Percentiles rank a stretch among this genome's conserved stretches.
Evolutionary conservation across 2,329 filamentous ascomycete species (phyloP).

Genomic region (Pseudodiploospora longispora): DNA sequence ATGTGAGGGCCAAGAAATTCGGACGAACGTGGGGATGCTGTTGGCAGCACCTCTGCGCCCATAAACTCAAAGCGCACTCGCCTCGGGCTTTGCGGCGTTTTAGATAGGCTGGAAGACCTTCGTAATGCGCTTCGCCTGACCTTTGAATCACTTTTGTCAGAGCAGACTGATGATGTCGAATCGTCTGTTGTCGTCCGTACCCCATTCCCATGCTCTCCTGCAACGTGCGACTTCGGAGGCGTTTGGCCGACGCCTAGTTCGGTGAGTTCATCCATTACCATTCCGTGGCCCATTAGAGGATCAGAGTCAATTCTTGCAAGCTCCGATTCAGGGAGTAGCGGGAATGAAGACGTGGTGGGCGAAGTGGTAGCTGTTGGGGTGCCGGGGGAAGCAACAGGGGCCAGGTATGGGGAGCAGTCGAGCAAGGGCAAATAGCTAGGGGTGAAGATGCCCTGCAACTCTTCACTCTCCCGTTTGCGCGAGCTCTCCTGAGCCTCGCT

Average conservation of each 20-base stretch:
- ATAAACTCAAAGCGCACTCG: slow-evolving; percentile 55
- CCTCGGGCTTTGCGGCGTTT: slow-evolving; percentile 45
- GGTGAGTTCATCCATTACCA: slow-evolving; percentile 15
- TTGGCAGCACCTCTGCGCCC: slow-evolving; percentile 53
- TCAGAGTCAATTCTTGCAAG: slow-evolving; percentile 12
- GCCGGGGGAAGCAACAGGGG: slow-evolving; percentile 4
- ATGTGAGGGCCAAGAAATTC: slow-evolving; percentile 22
- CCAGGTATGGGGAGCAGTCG: slow-evolving; percentile 31
- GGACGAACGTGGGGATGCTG: slow-evolving; percentile 42
- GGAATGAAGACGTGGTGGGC: slow-evolving; percentile 2
- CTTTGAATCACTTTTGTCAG: slow-evolving; percentile 44
- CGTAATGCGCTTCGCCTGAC: slow-evolving; percentile 49
- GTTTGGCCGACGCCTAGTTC: slow-evolving; percentile 3
- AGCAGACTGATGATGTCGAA: slow-evolving; percentile 41
- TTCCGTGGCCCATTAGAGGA: slow-evolving; percentile 11
- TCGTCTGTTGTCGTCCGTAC: slow-evolving; percentile 32
- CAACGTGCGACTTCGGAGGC: slow-evolving; percentile 6
- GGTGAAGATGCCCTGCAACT: slow-evolving; percentile 56
- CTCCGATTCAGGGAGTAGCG: slow-evolving; percentile 18
- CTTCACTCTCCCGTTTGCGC: slow-evolving; percentile 45
- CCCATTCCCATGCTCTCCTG: slow-evolving; percentile 29
- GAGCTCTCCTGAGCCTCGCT: slow-evolving; percentile 29
- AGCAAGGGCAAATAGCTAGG: slow-evolving; percentile 55
- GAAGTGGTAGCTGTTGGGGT: neutral
- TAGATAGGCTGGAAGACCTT: slow-evolving; percentile 44